phyloP scores from a whole-genome alignment of 2,329 filamentous ascomycete genomes.

The Microdochium paspali region DNA sequence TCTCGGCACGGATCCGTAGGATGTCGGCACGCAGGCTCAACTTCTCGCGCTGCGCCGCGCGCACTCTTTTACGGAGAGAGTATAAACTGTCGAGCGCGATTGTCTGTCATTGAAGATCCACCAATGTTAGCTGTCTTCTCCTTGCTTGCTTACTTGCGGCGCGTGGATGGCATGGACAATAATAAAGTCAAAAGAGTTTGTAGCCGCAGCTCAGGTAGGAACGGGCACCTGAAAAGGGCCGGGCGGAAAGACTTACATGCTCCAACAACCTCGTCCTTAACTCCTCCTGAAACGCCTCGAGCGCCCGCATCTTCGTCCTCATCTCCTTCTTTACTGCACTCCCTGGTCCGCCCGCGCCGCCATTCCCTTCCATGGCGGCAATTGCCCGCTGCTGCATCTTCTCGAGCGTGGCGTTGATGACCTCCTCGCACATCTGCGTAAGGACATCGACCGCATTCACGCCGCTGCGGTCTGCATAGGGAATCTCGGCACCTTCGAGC shows the following conservation, averaged over 20 bases:
- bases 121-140: too few species aligned
- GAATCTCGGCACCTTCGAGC: constrained; percentile 32
- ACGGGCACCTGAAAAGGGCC: too few species aligned
- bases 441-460: constrained; percentile 57
- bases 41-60: constrained; percentile 47
- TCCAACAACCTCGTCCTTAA: constrained; percentile 45
- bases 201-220: too few species aligned
- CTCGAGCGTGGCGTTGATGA: constrained; percentile 40
- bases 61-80: constrained; percentile 46
- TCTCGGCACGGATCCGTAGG: constrained; percentile 46
- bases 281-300: constrained; percentile 51
- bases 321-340: constrained; percentile 44
- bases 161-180: too few species aligned
- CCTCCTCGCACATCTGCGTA: constrained; percentile 50
- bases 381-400: constrained; percentile 33
- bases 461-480: constrained; percentile 40
- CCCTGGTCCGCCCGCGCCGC: constrained; percentile 10
- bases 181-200: not conserved
- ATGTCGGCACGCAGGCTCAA: constrained; percentile 49
- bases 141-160: too few species aligned
- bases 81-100: constrained; percentile 51
- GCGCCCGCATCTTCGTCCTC: constrained; percentile 42
- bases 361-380: constrained; percentile 26
- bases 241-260: constrained; percentile 41
- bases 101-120: constrained; percentile 34